Evolutionary conservation across 2,329 filamentous ascomycete genomes (phyloP).

Genomic region (Fusarium robinianum): DNA sequence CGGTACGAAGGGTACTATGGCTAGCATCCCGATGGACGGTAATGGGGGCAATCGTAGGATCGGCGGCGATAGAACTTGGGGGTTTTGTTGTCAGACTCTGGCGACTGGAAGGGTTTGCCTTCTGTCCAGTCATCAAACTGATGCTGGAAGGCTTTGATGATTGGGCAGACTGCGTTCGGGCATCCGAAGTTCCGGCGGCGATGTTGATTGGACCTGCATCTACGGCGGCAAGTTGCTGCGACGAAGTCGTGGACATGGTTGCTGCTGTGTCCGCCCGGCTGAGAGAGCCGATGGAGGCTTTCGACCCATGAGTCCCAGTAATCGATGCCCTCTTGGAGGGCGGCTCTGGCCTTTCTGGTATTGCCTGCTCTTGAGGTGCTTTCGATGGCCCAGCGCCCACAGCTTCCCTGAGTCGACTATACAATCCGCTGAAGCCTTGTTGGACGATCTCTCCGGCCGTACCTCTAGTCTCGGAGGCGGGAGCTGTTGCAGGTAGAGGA

Average conservation of each 20-base stretch:
- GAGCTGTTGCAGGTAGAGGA: constrained; percentile 64
- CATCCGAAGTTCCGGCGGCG: constrained; percentile 43
- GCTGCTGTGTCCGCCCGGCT: constrained; percentile 47
- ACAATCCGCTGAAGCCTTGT: constrained; percentile 85
- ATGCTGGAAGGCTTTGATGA: constrained; percentile 56
- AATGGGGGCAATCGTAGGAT: constrained; percentile 54
- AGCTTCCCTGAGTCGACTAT: constrained; percentile 80
- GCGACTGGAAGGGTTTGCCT: constrained; percentile 46
- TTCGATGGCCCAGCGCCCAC: constrained; percentile 66
- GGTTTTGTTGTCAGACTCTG: constrained; percentile 50
- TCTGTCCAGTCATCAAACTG: constrained; percentile 51
- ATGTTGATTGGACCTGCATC: constrained; percentile 46
- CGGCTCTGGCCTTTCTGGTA: constrained; percentile 39
- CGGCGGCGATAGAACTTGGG: constrained; percentile 48
- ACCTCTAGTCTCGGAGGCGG: constrained; percentile 68
- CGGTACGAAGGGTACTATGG: constrained; percentile 48
- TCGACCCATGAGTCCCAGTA: constrained; percentile 47
- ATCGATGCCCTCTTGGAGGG: constrained; percentile 49
- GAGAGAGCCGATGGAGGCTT: constrained; percentile 47
- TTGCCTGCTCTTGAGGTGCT: constrained; percentile 40
- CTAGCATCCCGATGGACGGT: constrained; percentile 55
- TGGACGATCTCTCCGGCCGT: constrained; percentile 76
- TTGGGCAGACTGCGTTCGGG: constrained; percentile 46
- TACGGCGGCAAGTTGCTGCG: constrained; percentile 40
- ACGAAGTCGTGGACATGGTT: constrained; percentile 38